Evolutionary conservation across 768 basidiomycete species (phyloP).

Genomic region (Myochromella boudieri): DNA sequence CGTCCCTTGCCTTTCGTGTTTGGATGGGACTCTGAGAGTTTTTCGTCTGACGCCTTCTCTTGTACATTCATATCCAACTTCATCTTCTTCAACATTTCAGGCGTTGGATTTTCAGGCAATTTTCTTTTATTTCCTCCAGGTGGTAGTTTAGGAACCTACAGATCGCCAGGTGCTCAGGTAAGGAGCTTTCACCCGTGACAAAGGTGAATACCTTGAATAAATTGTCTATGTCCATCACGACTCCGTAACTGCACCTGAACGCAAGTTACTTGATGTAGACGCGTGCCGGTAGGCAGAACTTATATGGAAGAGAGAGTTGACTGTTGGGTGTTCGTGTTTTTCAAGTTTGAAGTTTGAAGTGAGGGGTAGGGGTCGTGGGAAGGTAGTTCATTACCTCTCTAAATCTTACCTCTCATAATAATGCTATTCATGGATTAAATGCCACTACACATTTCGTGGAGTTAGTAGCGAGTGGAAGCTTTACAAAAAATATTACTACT

Average conservation of each 20-base stretch:
- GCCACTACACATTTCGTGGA: too few species aligned
- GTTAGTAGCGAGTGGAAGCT: too few species aligned
- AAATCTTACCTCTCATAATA: too few species aligned
- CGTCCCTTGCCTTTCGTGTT: conserved; percentile 29
- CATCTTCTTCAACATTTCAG: conserved; percentile 83
- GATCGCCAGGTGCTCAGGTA: too few species aligned
- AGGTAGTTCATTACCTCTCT: too few species aligned
- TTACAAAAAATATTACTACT: too few species aligned
- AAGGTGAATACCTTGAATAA: conserved; percentile 53
- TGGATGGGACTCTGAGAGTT: conserved; percentile 10
- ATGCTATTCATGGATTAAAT: too few species aligned
- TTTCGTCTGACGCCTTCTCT: conserved; percentile 5
- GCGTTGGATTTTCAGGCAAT: conserved; percentile 73
- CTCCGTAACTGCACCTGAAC: background rate
- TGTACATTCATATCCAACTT: conserved; percentile 44
- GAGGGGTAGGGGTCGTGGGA: too few species aligned
- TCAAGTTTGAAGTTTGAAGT: too few species aligned
- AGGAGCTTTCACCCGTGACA: conserved; percentile 4
- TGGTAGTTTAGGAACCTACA: conserved; percentile 68
- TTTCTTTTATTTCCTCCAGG: conserved; percentile 66
- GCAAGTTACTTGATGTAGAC: background rate
- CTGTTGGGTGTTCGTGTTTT: too few species aligned
- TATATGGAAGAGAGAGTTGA: too few species aligned
- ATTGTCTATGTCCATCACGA: conserved; percentile 49
- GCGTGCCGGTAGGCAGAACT: background rate